Base-by-base conservation (phyloP, 345 rosid genomes). In the Moricandia arvensis region DNA sequence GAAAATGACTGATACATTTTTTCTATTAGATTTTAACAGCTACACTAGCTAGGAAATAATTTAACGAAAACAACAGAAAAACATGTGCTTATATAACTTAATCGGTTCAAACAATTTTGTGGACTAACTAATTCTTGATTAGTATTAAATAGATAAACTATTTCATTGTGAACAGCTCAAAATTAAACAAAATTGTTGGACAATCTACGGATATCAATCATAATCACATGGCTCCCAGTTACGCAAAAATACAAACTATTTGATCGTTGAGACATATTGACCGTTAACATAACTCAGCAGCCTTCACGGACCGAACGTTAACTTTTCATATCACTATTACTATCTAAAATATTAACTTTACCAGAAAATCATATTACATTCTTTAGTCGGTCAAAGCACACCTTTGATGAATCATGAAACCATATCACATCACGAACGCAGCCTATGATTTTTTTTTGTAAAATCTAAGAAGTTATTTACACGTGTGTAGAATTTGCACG, bases 301-400 rank as follows among this genome's bases (percentile, higher is more conserved):
- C 77, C 81, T 73, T 73, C 66, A 73, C 31, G 78, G 81, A 73
- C 78, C 77, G 67, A 61, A 73, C 16, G 37, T 35, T 66, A 10
- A 37, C 7, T 45, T 17, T 34, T 21, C 8, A 58, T 66, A 53
- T 69, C 59, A 41, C 8, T 13, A 59, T 72, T 35, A 29, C 18
- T 24, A 55, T 64, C 30, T n/a, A 30, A 13, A 9, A 18, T 53
- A 41, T 29, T 13, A 4, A 24, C 16, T 33, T 57, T 26, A 15
- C 49, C 3, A 21, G 2, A 17, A 18, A 24, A 54, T 34, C 55
- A 13, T 13, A 3, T 0, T 6, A n/a, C 24, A 31, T 59, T 26
- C 13, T 51, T 26, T 51, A 30, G 26, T 38, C 43, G 70, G 81
- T 78, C 81, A 78, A 78, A 78, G 81, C 51, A 73, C 66, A 43